Percentiles rank a stretch among this genome's conserved stretches.
These are phyloP conservation scores for Larix kaempferi DNA, from an alignment of 75 land plant species.

Conservation along the genomic window DNA sequence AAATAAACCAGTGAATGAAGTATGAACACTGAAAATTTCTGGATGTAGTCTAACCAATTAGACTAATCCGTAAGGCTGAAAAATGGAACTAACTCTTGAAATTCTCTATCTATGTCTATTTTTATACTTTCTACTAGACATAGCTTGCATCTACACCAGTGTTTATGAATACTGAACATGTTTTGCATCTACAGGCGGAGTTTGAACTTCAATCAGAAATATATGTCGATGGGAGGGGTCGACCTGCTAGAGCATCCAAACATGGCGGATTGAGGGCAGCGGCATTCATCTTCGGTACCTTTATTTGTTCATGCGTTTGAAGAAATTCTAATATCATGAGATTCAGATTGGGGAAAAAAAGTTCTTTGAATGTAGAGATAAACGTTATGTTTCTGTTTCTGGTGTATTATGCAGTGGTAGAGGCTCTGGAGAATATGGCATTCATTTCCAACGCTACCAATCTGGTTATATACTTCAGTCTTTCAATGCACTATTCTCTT, in stretches of 20 bases:
- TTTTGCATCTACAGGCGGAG: too few species aligned
- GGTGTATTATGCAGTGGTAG: conserved; percentile 53
- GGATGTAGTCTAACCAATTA: too few species aligned
- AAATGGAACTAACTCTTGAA: too few species aligned
- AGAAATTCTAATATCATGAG: not conserved
- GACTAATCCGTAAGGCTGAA: too few species aligned
- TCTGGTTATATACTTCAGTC: conserved; percentile 50
- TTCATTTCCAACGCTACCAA: conserved; percentile 72
- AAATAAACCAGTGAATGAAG: too few species aligned
- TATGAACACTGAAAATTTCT: too few species aligned
- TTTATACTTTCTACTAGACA: too few species aligned
- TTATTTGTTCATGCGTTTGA: not conserved
- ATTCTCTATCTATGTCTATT: too few species aligned
- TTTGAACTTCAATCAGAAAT: conserved; percentile 21
- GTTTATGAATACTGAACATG: too few species aligned
- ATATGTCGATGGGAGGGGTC: conserved; percentile 65
- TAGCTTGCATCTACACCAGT: too few species aligned
- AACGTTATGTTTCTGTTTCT: not conserved
- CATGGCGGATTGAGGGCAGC: conserved; percentile 88
- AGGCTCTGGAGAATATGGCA: conserved; percentile 70
- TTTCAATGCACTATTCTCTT: conserved; percentile 54
- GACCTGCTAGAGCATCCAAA: conserved; percentile 47
- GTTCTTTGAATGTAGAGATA: not conserved
- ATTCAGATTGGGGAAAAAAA: not conserved
- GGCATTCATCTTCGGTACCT: conserved; percentile 65